Conservation (phyloP, 2,329 filamentous ascomycete genomes). For the Periglandula ipomoeae region DNA sequence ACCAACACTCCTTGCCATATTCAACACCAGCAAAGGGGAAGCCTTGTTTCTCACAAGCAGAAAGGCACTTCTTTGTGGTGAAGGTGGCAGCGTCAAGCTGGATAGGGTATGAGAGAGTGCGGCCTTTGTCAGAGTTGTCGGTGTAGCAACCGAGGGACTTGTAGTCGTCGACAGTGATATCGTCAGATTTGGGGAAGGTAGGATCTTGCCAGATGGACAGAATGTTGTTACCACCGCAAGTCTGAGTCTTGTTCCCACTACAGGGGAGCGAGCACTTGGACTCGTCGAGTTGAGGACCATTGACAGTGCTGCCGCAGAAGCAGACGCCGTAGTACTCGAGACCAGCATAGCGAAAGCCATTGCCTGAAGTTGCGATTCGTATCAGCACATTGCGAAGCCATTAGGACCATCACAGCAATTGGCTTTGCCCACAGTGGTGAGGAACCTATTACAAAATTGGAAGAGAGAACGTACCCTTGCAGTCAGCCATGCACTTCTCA, state of each 20-base stretch:
- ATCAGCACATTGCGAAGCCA: not conserved
- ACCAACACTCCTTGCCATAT: conserved; percentile 37
- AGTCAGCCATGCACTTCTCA: conserved; percentile 37
- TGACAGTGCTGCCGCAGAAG: conserved; percentile 42
- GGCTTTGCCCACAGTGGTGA: too few relatives aligned
- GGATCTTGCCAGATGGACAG: conserved; percentile 42
- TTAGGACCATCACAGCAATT: too few relatives aligned
- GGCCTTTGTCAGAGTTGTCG: conserved; percentile 31
- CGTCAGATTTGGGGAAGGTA: conserved; percentile 33
- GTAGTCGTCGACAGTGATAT: conserved; percentile 43
- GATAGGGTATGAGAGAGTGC: conserved; percentile 36
- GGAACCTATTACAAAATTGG: not conserved
- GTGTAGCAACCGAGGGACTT: conserved; percentile 53
- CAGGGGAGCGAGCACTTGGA: conserved; percentile 50
- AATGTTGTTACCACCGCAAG: conserved; percentile 36
- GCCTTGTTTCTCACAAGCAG: conserved; percentile 31
- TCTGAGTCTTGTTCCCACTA: conserved; percentile 33
- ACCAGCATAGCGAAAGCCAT: conserved; percentile 41
- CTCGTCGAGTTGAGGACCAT: conserved; percentile 41
- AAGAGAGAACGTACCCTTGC: conserved; percentile 31
- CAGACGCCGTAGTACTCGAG: conserved; percentile 43
- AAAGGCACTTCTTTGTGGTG: conserved; percentile 34
- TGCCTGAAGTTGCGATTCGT: conserved; percentile 22
- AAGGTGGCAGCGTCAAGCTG: conserved; percentile 25
- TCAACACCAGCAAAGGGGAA: conserved; percentile 41